Evolutionary conservation across 306 rosid species (phyloP), one percentile per base, ranked within the genome.

Genomic region (Lagenaria siceraria): DNA sequence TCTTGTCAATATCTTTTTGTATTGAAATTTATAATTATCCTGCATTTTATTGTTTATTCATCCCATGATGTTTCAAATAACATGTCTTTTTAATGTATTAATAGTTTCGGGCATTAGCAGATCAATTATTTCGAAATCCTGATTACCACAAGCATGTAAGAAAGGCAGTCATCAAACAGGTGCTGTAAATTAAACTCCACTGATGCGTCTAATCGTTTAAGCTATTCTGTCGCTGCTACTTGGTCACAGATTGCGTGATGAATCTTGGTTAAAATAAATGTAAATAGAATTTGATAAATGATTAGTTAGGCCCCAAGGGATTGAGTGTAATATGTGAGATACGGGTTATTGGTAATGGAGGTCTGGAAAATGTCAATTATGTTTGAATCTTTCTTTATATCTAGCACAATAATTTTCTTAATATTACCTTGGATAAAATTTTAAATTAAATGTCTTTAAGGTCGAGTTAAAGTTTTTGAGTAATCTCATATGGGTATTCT

Each of bases 101-200:
- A 81, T 92, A 96, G 99, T 96, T 96, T 82, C 97, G 99, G 84
- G 98, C 99, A 65, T 22, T 96, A 83, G 98, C 98, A 42, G 99
- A 96, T 90, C 99, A 96, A 82, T 85, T 96, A 81, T 96, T 90
- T 83, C 85, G 82, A 65, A 89, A 81, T 78, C 83, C 98, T 24
- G 99, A 92, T 42, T 84, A 92, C 82, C 99, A 96, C 89, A 96
- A 90, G 89, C 87, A 96, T 86, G 97, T 96, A 48, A 87, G 99
- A 85, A 90, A 86, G 84, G 91, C 88, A 87, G 90, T 90, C 78
- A 82, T 89, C 81, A 96, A 92, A 87, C 99, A 96, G 97, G 99
- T 95, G 56, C 60, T 79, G 65, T 59, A 71, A 75, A 79, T 55
- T 24, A 24, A 78, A 33, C 78, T 75, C 75, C 78, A 76, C 77